Evolutionary conservation across 2,329 filamentous ascomycete species (phyloP).

Genomic region (Amylocarpus encephaloides): DNA sequence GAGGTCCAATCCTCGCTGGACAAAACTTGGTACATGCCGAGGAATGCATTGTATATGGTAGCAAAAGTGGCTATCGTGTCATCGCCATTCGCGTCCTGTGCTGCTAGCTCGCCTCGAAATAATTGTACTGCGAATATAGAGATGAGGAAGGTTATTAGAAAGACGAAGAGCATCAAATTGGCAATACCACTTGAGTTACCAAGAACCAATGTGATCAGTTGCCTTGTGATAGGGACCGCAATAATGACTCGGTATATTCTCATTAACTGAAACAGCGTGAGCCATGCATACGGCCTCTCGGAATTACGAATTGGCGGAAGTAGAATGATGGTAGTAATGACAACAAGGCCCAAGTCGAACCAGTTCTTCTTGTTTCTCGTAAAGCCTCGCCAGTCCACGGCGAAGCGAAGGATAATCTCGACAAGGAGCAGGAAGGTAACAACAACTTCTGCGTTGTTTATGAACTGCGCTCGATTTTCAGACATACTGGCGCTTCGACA

Average conservation of each 20-base stretch:
- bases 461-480: conserved; percentile 51
- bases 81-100: conserved; percentile 53
- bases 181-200: conserved; percentile 87
- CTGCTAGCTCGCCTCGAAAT: conserved; percentile 78
- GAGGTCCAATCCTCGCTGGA: conserved; percentile 95
- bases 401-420: conserved; percentile 77
- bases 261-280: conserved; percentile 89
- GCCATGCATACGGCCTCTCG: conserved; percentile 71
- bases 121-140: conserved; percentile 91
- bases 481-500: conserved; percentile 73
- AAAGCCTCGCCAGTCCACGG: conserved; percentile 75
- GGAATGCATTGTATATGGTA: conserved; percentile 89
- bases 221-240: conserved; percentile 78
- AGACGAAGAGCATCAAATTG: conserved; percentile 94
- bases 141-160: conserved; percentile 87
- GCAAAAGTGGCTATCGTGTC: conserved; percentile 70
- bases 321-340: conserved; percentile 79
- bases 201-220: conserved; percentile 80
- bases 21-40: conserved; percentile 95
- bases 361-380: conserved; percentile 67
- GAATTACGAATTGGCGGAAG: conserved; percentile 72
- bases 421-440: conserved; percentile 73
- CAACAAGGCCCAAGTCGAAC: conserved; percentile 71
- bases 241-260: conserved; percentile 88
- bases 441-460: conserved; percentile 64